phyloP scores from a whole-genome alignment of 768 basidiomycete genomes.

The Sporobolomyces pararoseus region DNA sequence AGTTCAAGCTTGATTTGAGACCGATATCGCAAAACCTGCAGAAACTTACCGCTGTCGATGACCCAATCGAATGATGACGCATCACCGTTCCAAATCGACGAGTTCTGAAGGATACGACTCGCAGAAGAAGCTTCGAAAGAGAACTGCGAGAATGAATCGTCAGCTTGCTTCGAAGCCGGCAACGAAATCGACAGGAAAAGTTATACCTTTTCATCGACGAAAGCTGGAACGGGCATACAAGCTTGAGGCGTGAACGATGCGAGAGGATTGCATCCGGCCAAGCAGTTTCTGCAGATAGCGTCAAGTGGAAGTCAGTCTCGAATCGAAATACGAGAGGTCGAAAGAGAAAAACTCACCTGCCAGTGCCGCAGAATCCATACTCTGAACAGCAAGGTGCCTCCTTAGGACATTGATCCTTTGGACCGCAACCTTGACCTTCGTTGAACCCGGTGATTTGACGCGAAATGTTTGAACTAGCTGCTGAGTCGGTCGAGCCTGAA shows the following conservation, averaged over 20 bases:
- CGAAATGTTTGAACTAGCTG: neutral
- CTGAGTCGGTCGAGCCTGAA: neutral
- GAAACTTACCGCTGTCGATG: slow-evolving; percentile 24
- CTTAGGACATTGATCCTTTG: neutral
- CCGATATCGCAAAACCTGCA: too few relatives aligned
- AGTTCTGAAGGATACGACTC: slow-evolving; percentile 13
- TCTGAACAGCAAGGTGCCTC: slow-evolving; percentile 33
- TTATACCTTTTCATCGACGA: slow-evolving; percentile 8
- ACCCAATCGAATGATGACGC: slow-evolving; percentile 27
- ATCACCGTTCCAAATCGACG: slow-evolving; percentile 33
- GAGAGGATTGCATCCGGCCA: slow-evolving; percentile 39
- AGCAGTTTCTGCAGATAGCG: slow-evolving; percentile 16
- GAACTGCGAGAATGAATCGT: neutral
- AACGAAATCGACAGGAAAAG: neutral
- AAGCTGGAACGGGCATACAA: slow-evolving; percentile 24
- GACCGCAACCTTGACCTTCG: neutral
- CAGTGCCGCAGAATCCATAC: slow-evolving; percentile 31
- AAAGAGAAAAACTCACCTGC: slow-evolving; percentile 5
- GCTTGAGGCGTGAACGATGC: slow-evolving; percentile 7
- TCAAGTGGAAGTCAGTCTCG: neutral
- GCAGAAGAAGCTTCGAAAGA: neutral
- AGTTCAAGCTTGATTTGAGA: too few relatives aligned
- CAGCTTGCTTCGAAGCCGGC: neutral
- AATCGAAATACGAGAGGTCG: neutral
- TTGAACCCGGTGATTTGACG: slow-evolving; percentile 8